Base-by-base conservation (phyloP, 2,329 filamentous ascomycete genomes). In the Cladosporium sp. region DNA sequence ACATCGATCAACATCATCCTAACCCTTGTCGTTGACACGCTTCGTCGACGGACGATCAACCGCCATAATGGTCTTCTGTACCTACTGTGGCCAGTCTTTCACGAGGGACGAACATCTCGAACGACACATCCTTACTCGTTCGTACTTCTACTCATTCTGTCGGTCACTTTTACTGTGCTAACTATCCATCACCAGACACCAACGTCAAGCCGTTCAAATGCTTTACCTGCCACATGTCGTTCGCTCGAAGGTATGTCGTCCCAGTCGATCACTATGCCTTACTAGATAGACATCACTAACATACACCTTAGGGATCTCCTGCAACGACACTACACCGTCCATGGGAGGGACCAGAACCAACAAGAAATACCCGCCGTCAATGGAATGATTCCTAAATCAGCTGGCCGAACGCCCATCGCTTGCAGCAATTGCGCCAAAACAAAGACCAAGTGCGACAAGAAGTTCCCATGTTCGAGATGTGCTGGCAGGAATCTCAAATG, bases 201-300 rank as follows among this genome's bases (percentile, higher is more conserved):
- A 76, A 77, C 59, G 72, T 77, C n/a, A 77, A 77, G 62, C 74
- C 74, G 2, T 77, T 75, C 68, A 77, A 76, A 64, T 77, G 74
- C 62, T 75, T 74, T 53, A 76, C 72, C 30, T 77, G 74, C 58
- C 74, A 77, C 53, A 77, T 77, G 74, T 76, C 73, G 51, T 77
- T 77, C 58, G 74, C 74, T 55, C 66, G 74, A 55, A 68, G 74
- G 74, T 77, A 60, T 50, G 72, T 68, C 15, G 20, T 47, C 35
- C 2, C 38, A 7, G 20, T 38, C 16, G 36, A 38, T 38, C 36
- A 11, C 9, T 9, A 16, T 3, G 20, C 13, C 25, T n/a, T 13
- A 16, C 8, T 13, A 9, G 12, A 1, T 30, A 15, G 4, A 7
- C 3, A 15, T 36, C 15, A 40, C 52, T 53, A 43, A 54, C 39